These are phyloP conservation scores for Colletotrichum tanaceti DNA, from an alignment of 2,329 filamentous ascomycete species.

Conservation along the genomic window DNA sequence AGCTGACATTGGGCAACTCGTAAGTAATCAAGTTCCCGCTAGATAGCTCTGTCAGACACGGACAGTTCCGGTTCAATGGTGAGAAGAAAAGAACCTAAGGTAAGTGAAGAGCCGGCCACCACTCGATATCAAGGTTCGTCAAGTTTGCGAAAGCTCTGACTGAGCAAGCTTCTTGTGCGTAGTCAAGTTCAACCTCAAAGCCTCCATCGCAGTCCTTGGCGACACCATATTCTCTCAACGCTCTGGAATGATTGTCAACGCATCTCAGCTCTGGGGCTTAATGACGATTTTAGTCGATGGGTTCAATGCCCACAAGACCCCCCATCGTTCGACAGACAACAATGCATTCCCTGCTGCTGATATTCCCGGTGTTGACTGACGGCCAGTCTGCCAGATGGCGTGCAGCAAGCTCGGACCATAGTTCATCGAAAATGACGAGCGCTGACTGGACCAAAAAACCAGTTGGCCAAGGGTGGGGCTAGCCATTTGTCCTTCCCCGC, in stretches of 20 bases:
- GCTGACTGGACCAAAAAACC: constrained; percentile 15
- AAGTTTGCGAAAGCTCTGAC: background rate
- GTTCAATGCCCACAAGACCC: background rate
- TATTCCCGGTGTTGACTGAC: too few species aligned
- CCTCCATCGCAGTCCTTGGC: background rate
- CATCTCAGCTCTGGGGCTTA: too few species aligned
- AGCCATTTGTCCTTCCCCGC: constrained; percentile 34
- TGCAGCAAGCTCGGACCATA: constrained; percentile 36
- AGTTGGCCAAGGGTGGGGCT: constrained; percentile 10
- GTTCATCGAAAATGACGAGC: background rate
- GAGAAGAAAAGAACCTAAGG: too few species aligned
- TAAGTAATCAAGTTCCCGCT: too few species aligned
- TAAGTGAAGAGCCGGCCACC: background rate
- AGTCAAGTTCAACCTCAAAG: background rate
- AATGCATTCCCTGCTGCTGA: background rate
- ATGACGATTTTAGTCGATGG: too few species aligned
- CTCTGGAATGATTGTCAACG: too few species aligned
- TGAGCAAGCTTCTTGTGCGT: background rate
- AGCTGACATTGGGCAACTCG: background rate
- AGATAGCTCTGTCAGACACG: too few species aligned
- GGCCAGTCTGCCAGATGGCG: constrained; percentile 34
- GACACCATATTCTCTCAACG: background rate
- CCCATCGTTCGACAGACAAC: background rate
- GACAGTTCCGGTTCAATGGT: too few species aligned
- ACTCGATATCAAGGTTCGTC: background rate